phyloP scores from a whole-genome alignment of 257 asterid genomes.

The Jaltomata sinuosa region DNA sequence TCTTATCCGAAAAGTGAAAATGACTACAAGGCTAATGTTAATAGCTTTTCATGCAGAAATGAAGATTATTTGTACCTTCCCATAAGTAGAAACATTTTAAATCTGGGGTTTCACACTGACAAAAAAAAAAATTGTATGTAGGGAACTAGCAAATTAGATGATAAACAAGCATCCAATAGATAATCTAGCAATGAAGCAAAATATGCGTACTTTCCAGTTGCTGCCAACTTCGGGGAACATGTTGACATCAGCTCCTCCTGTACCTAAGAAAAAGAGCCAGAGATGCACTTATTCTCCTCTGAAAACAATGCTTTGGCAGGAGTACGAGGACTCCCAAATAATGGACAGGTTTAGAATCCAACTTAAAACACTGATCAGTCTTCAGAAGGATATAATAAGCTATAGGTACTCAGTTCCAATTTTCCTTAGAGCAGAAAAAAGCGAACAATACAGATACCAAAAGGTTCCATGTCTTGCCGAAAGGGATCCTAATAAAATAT shows the following conservation, averaged over 20 bases:
- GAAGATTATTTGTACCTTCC: not conserved
- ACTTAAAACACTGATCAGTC: not conserved
- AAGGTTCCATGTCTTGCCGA: not conserved
- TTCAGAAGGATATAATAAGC: not conserved
- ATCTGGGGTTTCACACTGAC: not conserved
- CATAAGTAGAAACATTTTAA: not conserved
- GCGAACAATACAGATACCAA: not conserved
- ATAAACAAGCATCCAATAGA: not conserved
- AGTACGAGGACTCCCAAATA: not conserved
- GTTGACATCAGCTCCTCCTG: slow-evolving; percentile 41
- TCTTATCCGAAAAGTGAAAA: not conserved
- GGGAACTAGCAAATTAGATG: not conserved
- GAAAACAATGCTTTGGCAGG: not conserved
- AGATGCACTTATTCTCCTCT: not conserved
- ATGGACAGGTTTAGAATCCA: not conserved
- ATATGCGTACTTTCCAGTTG: slow-evolving; percentile 62
- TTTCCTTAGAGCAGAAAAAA: not conserved
- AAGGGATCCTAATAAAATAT: not conserved
- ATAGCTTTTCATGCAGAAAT: not conserved
- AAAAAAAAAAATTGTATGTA: not conserved
- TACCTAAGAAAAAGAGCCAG: slow-evolving; percentile 18
- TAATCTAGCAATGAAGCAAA: not conserved
- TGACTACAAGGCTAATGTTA: not conserved
- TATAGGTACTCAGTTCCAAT: not conserved
- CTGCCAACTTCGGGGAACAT: slow-evolving; percentile 76